These are phyloP conservation scores for Ceratobasidium sp. DNA, from an alignment of 1,284 basidiomycete species.

Conservation along the genomic window DNA sequence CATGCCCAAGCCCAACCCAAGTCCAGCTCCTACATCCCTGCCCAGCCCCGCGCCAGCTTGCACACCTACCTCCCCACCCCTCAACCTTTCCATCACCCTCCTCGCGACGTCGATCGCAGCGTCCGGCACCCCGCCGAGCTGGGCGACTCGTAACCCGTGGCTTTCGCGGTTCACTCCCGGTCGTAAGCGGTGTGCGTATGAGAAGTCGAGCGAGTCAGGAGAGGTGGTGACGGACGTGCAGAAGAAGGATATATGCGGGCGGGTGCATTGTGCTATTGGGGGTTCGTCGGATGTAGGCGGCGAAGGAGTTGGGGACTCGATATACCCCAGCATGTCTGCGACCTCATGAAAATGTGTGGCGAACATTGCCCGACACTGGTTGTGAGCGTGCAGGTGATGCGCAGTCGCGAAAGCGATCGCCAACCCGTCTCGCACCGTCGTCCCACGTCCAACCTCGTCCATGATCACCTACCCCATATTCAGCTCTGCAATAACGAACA, in stretches of 20 bases:
- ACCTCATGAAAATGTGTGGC: constrained; percentile 98
- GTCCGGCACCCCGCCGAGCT: constrained; percentile 85
- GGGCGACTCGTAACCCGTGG: constrained; percentile 92
- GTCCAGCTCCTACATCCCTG: neutral
- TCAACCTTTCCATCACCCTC: constrained; percentile 59
- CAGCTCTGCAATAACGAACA: constrained; percentile 1
- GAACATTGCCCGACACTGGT: constrained; percentile 85
- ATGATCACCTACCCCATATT: constrained; percentile 79
- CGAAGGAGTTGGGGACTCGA: constrained; percentile 53
- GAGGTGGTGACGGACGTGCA: constrained; percentile 40
- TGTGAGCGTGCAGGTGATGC: constrained; percentile 80
- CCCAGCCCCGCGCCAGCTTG: neutral
- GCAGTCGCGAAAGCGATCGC: constrained; percentile 93
- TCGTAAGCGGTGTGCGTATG: constrained; percentile 84
- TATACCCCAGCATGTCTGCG: constrained; percentile 81
- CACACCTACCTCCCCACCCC: neutral
- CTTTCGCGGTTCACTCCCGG: constrained; percentile 91
- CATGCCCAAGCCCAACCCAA: constrained; percentile 10
- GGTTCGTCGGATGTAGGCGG: neutral
- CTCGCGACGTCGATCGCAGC: constrained; percentile 69
- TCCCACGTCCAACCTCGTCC: constrained; percentile 97
- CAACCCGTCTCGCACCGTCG: constrained; percentile 90
- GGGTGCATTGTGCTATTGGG: neutral
- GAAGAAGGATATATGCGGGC: constrained; percentile 18
- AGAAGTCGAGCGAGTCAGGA: constrained; percentile 64